Conservation (phyloP, 345 rosid species). For the Triadica sebifera region DNA sequence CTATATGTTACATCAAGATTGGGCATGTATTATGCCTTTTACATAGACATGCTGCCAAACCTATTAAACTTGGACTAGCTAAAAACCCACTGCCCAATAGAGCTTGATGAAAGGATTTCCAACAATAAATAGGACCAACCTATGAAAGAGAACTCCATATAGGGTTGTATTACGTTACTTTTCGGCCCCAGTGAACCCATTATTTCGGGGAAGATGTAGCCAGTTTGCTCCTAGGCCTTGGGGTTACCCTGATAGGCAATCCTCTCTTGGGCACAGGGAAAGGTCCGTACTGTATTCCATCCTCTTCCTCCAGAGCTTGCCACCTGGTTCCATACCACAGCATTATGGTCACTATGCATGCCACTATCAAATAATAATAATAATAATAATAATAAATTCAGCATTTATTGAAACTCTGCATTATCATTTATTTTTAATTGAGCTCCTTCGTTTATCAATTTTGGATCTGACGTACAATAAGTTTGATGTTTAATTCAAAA, state of each 20-base stretch:
- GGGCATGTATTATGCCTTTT: not conserved
- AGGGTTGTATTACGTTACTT: slow-evolving; percentile 1
- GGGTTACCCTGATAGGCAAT: slow-evolving; percentile 61
- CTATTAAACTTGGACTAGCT: not conserved
- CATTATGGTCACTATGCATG: too few relatives aligned
- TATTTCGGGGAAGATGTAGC: not conserved
- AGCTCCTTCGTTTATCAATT: too few relatives aligned
- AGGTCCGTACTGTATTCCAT: slow-evolving; percentile 89
- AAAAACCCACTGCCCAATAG: not conserved
- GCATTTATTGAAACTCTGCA: too few relatives aligned
- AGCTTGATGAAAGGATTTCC: not conserved
- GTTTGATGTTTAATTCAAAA: too few relatives aligned
- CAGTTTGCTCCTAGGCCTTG: slow-evolving; percentile 28
- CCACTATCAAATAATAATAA: too few relatives aligned
- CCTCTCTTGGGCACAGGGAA: slow-evolving; percentile 89
- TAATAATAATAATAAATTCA: too few relatives aligned
- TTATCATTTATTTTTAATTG: too few relatives aligned
- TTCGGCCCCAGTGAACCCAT: slow-evolving; percentile 7
- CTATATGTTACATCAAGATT: slow-evolving; percentile 11
- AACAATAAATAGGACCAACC: not conserved
- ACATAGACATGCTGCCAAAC: slow-evolving; percentile 18
- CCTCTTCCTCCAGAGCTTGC: slow-evolving; percentile 61
- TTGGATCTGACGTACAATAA: too few relatives aligned
- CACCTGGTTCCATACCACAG: slow-evolving; percentile 49
- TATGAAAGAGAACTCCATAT: not conserved